Evolutionary conservation across 2,329 filamentous ascomycete genomes (phyloP).

Genomic region (Tothia fuscella): DNA sequence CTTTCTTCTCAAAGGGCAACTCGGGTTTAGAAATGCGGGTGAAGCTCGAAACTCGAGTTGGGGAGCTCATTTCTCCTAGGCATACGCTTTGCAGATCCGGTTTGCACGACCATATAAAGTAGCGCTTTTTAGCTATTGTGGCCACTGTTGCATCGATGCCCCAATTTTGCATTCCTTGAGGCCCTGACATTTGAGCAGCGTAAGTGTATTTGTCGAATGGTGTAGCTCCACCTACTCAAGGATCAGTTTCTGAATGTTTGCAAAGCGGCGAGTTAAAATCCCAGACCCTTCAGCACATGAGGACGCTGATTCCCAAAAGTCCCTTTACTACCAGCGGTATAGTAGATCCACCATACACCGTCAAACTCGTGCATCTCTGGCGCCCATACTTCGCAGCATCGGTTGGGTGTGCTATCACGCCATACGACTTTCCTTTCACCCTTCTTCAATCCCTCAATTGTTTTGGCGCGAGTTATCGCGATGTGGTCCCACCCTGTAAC

Average conservation of each 20-base stretch:
- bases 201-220: slow-evolving; percentile 10
- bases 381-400: slow-evolving; percentile 11
- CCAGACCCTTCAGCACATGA: slow-evolving; percentile 6
- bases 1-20: slow-evolving; percentile 10
- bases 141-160: slow-evolving; percentile 11
- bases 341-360: slow-evolving; percentile 12
- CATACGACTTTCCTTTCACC: slow-evolving; percentile 10
- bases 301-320: not conserved
- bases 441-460: slow-evolving; percentile 11
- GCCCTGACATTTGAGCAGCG: not conserved
- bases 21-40: slow-evolving; percentile 8
- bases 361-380: slow-evolving; percentile 12
- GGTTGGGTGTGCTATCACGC: slow-evolving; percentile 1
- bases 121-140: slow-evolving; percentile 1
- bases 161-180: too few relatives aligned
- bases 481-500: slow-evolving; percentile 11
- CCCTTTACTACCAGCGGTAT: slow-evolving; percentile 6
- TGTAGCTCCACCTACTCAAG: not conserved
- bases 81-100: slow-evolving; percentile 7
- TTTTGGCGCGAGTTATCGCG: slow-evolving; percentile 9
- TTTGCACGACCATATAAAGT: slow-evolving; percentile 11
- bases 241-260: not conserved
- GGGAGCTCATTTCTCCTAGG: slow-evolving; percentile 5
- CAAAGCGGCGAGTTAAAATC: too few relatives aligned
- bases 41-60: not conserved